Evolutionary conservation across 306 rosid species (phyloP), one percentile per base, ranked within the genome.

Genomic region (Trichosanthes cucumerina): DNA sequence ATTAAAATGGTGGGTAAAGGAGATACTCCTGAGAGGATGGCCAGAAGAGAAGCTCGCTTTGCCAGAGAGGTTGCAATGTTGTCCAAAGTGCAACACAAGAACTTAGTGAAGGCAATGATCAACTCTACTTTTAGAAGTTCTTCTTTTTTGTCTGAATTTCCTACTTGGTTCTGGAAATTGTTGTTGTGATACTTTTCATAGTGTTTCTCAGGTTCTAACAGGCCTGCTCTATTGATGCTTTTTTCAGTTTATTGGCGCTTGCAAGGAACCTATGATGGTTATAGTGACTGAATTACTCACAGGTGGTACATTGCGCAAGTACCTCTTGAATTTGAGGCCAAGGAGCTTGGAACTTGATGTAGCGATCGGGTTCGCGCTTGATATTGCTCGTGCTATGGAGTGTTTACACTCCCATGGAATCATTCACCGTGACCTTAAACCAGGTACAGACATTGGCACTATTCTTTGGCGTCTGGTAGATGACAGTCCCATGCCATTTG

Each of bases 241-340:
- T 63, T 83, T 58, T 79, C 88, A 93, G 97, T 93, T 93, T 82
- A 90, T 92, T 85, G 98, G 98, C 26, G 98, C 98, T 82, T 93
- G 98, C 86, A 93, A 93, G 78, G 94, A 92, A 82, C 97, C 98
- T 72, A 83, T 93, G 76, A 93, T 92, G 98, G 98, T 93, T 53
- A 91, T 93, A 83, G 98, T 93, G 60, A 93, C 97, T 23, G 98
- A 93, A 85, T 89, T 93, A 84, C 94, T 93, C 58, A 80, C 83
- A 66, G 98, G 97, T 9, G 97, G 96, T 80, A 93, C 98, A 2
- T 81, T 93, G 86, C 97, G 97, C 76, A 93, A 90, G 85, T 86
- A 81, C 84, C 87, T 93, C 81, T 78, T 89, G 91, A 87, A 78
- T 76, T 81, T 89, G 85, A 92, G 97, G 75, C 97, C 97, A 24